These are phyloP conservation scores for Passiflora organensis DNA, from an alignment of 345 rosid genomes.

Conservation along the genomic window DNA sequence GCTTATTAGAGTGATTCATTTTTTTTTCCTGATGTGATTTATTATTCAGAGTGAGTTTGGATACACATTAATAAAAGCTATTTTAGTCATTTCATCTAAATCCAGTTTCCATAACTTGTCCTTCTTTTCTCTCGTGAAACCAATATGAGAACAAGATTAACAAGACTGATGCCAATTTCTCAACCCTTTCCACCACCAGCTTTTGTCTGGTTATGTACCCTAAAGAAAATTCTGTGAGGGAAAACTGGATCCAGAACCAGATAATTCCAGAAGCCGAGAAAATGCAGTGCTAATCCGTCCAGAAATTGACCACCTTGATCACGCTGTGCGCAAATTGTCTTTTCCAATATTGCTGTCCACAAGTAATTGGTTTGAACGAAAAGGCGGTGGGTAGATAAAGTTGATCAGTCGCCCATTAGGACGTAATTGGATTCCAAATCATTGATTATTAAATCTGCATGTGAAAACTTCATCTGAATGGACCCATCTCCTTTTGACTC, in stretches of 20 bases:
- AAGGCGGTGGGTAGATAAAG: background rate
- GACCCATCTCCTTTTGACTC: no score
- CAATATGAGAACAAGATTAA: background rate
- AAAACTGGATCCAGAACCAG: background rate
- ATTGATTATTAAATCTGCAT: no score
- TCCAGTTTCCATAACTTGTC: background rate
- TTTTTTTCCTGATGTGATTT: conserved; percentile 11
- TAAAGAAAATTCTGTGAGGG: background rate
- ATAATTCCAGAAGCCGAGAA: background rate
- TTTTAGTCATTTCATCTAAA: background rate
- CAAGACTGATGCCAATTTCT: background rate
- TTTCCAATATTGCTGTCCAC: background rate
- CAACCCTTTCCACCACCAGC: conserved; percentile 10
- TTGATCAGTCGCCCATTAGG: background rate
- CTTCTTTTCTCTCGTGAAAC: background rate
- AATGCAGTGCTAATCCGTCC: background rate
- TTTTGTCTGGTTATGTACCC: background rate
- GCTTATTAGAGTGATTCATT: conserved; percentile 18
- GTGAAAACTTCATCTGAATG: no score
- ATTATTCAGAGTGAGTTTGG: conserved; percentile 7
- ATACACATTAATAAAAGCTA: conserved; percentile 4
- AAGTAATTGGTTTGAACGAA: background rate
- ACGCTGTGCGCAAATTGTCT: no score
- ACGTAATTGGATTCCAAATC: no score
- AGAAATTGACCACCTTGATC: no score